These are phyloP conservation scores for Dianthus caryophyllus DNA, from an alignment of 148 eudicot genomes.

Conservation along the genomic window DNA sequence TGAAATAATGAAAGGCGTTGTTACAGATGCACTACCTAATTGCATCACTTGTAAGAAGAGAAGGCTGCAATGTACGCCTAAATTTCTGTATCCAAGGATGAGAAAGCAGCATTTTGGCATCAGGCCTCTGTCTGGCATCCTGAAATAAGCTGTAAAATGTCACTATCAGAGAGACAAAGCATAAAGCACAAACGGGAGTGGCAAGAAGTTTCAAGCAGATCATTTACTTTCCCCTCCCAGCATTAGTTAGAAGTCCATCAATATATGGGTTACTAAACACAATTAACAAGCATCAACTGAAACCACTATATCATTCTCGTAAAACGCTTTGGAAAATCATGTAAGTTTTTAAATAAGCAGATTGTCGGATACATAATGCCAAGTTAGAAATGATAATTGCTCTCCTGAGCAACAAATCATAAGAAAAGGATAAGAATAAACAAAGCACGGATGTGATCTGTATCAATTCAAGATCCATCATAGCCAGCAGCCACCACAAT, in stretches of 20 bases:
- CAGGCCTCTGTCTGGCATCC: slow-evolving; percentile 99
- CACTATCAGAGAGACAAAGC: slow-evolving; percentile 16
- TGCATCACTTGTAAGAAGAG: slow-evolving; percentile 67
- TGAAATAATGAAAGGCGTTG: no score
- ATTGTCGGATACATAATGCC: neutral
- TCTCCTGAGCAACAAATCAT: neutral
- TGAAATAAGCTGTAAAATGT: slow-evolving; percentile 38
- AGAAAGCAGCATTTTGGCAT: slow-evolving; percentile 88
- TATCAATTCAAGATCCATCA: neutral
- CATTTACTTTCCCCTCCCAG: neutral
- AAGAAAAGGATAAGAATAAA: neutral
- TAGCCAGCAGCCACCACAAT: neutral
- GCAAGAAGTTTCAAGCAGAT: neutral
- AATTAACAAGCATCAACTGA: neutral
- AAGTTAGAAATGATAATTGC: slow-evolving; percentile 1
- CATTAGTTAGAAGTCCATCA: neutral
- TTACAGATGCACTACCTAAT: slow-evolving; percentile 42
- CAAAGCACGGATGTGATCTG: neutral
- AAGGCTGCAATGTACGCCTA: slow-evolving; percentile 82
- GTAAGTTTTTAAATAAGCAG: neutral
- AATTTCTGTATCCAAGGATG: slow-evolving; percentile 96
- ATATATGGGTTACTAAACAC: neutral
- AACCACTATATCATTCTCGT: neutral
- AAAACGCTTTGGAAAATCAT: neutral
- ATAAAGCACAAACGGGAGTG: neutral